Base-by-base conservation (phyloP, 306 rosid genomes). In the Datisca glomerata region DNA sequence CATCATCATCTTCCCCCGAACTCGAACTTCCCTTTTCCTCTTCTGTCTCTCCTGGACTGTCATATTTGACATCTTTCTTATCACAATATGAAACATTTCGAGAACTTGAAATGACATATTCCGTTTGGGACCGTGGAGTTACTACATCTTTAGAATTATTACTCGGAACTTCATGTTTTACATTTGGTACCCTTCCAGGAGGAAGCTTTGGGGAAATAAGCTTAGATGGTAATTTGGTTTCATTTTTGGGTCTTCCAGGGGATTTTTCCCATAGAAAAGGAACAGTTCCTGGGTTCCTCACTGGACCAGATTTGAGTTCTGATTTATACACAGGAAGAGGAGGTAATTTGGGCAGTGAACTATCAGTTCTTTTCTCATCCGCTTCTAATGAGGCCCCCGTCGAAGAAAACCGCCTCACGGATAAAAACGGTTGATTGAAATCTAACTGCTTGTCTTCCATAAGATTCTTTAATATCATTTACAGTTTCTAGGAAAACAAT, bases 221-320 rank as follows among this genome's bases (percentile, higher is more conserved):
- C 24, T 15, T 21, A 21, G 45, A 37, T 15, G 47, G 61, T 18
- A 51, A 41, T 51, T 55, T 53, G 44, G 52, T 61, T 59, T 73
- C 87, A 62, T 74, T 77, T 49, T 80, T 89, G 2, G 95, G 98
- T 51, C 31, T 77, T 56, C 98, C 95, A 3, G 98, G 98, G 14
- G 67, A 63, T 41, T 72, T 61, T 66, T 89, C 98, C 95, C 98
- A 89, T 4, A 65, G 15, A 59, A 89, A 89, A 50, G 98, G 98
- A 59, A 89, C 63, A 20, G 50, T 69, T 55, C 95, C 95, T 7
- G 86, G 76, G 41, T 77, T 61, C 45, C 93, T 77, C 33, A 70
- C 43, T 8, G 95, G 79, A 75, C 80, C 91, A 9, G 93, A 84
- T 59, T 74, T 80, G 44, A 89, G 57, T 22, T 89, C 97, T 55